These are phyloP conservation scores for Cucumis hystrix DNA, from an alignment of 306 rosid species.

Conservation along the genomic window DNA sequence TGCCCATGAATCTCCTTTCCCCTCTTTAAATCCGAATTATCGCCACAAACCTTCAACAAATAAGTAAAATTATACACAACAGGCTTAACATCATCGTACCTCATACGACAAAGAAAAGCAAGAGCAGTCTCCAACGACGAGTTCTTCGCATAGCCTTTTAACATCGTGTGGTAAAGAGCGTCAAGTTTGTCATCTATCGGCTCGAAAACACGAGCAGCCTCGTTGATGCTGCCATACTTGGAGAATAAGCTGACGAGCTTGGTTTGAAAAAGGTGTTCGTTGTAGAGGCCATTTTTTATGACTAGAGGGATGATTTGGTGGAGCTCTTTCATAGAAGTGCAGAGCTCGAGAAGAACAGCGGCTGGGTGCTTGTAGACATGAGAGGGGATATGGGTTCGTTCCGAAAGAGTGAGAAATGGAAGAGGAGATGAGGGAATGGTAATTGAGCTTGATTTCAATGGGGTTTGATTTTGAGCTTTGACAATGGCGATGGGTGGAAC, in stretches of 20 bases:
- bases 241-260: constrained; percentile 76
- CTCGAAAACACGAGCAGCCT: constrained; percentile 65
- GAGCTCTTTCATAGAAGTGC: constrained; percentile 55
- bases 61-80: constrained; percentile 81
- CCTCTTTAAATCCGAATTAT: constrained; percentile 42
- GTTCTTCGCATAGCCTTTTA: constrained; percentile 71
- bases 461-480: background rate
- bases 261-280: constrained; percentile 65
- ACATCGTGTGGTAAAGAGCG: constrained; percentile 74
- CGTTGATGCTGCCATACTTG: constrained; percentile 38
- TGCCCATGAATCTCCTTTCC: constrained; percentile 79
- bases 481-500: constrained; percentile 9
- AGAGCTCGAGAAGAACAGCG: constrained; percentile 64
- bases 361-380: constrained; percentile 82
- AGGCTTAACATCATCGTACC: constrained; percentile 41
- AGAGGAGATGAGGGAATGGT: background rate
- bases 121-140: constrained; percentile 30
- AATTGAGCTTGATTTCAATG: constrained; percentile 5
- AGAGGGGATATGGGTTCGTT: constrained; percentile 54
- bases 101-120: constrained; percentile 47
- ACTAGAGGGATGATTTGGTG: constrained; percentile 61
- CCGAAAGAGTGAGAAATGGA: constrained; percentile 27
- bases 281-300: constrained; percentile 58
- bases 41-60: constrained; percentile 63
- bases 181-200: constrained; percentile 47